Evolutionary conservation across 2,329 filamentous ascomycete genomes (phyloP).

Genomic region (Lasiodiplodia sp.): DNA sequence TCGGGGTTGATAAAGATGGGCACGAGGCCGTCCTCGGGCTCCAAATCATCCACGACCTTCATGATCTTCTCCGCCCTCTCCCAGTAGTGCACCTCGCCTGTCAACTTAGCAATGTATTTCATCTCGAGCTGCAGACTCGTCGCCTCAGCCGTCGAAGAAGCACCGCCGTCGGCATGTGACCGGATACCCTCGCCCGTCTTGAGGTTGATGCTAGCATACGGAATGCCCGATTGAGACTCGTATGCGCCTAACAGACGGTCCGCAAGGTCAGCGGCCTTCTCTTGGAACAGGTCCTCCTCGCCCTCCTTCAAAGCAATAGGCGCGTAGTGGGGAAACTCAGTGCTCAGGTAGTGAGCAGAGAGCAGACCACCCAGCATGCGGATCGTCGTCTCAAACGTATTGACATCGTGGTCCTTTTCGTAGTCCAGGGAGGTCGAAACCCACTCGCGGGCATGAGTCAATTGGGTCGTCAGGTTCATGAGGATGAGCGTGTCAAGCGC

Average conservation of each 20-base stretch:
- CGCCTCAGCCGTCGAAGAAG: conserved; percentile 92
- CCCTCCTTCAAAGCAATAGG: conserved; percentile 73
- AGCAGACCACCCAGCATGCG: conserved; percentile 94
- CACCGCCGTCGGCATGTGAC: conserved; percentile 84
- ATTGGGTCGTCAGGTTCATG: conserved; percentile 91
- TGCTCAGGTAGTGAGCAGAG: conserved; percentile 94
- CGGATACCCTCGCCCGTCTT: conserved; percentile 76
- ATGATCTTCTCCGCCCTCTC: conserved; percentile 90
- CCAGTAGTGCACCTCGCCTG: conserved; percentile 93
- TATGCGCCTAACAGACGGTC: conserved; percentile 88
- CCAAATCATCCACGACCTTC: conserved; percentile 85
- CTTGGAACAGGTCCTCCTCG: conserved; percentile 91
- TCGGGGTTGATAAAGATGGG: conserved; percentile 90
- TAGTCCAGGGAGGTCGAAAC: conserved; percentile 81
- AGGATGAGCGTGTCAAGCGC: conserved; percentile 95
- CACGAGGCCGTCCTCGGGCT: conserved; percentile 79
- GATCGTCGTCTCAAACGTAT: conserved; percentile 97
- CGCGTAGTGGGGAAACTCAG: conserved; percentile 78
- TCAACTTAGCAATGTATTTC: conserved; percentile 95
- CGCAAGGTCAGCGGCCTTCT: conserved; percentile 92
- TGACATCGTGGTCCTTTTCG: conserved; percentile 93
- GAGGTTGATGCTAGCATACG: conserved; percentile 89
- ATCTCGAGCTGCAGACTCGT: conserved; percentile 93
- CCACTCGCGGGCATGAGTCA: conserved; percentile 89
- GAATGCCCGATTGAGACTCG: conserved; percentile 84